phyloP scores from a whole-genome alignment of 2,329 filamentous ascomycete genomes.

The Onygena corvina region DNA sequence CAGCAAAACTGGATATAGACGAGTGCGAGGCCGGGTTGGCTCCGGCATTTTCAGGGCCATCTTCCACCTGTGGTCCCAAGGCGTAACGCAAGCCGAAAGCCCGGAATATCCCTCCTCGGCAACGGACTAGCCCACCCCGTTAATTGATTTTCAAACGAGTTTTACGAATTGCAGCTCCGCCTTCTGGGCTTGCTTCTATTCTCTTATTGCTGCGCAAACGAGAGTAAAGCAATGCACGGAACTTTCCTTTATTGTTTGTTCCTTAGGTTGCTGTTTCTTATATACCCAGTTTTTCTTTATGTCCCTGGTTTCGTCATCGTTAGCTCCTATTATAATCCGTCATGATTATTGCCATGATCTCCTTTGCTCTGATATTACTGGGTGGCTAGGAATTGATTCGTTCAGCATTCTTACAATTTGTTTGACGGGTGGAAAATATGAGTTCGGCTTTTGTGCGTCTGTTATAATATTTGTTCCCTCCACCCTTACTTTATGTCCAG shows the following conservation, averaged over 20 bases:
- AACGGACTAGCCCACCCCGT: background rate
- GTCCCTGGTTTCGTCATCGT: background rate
- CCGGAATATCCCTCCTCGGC: background rate
- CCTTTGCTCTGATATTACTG: constrained; percentile 1
- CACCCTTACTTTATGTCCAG: background rate
- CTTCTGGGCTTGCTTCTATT: background rate
- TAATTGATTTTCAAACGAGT: background rate
- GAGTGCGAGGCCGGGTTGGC: constrained; percentile 24
- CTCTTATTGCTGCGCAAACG: constrained; percentile 4
- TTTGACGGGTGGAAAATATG: background rate
- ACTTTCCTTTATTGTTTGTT: background rate
- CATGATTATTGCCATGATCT: constrained; percentile 6
- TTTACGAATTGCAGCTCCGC: background rate
- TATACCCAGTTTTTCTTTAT: background rate
- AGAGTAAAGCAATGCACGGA: background rate
- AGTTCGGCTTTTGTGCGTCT: background rate
- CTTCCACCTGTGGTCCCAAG: background rate
- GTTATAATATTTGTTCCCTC: background rate
- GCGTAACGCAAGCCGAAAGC: background rate
- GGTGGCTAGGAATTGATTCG: constrained; percentile 6
- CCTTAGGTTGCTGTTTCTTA: background rate
- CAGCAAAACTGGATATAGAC: constrained; percentile 9
- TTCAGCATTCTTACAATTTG: constrained; percentile 6
- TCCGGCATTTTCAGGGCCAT: background rate
- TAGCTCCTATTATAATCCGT: constrained; percentile 2